phyloP scores from a whole-genome alignment of 495 filamentous ascomycete genomes.

The Ramalina intermedia region DNA sequence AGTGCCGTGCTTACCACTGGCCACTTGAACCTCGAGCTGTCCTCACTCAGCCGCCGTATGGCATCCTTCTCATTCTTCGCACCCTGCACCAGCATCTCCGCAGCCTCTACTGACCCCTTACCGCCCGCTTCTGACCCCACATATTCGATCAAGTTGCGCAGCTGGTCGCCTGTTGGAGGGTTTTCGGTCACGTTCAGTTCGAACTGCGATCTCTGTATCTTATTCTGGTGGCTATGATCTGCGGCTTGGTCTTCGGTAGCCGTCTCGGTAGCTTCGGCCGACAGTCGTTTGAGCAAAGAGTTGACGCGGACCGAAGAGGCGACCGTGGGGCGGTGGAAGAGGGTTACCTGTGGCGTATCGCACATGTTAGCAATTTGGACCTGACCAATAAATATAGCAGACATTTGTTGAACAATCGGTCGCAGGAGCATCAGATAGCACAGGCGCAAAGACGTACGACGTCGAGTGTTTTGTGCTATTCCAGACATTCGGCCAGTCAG shows the following conservation, averaged over 20 bases:
- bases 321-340: constrained; percentile 73
- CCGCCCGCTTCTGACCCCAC: constrained; percentile 29
- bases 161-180: constrained; percentile 67
- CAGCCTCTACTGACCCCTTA: constrained; percentile 4
- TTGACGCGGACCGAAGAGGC: constrained; percentile 51
- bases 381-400: neutral
- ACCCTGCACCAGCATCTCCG: constrained; percentile 42
- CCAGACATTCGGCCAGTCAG: neutral
- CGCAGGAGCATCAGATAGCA: neutral
- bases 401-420: neutral
- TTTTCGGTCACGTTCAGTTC: constrained; percentile 75
- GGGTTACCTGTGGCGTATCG: constrained; percentile 42
- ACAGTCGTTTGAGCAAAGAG: constrained; percentile 60
- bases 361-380: neutral
- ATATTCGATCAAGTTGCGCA: constrained; percentile 80
- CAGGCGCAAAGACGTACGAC: constrained; percentile 23
- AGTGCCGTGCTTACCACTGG: constrained; percentile 45
- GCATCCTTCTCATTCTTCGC: constrained; percentile 62
- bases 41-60: constrained; percentile 50
- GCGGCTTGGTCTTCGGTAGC: constrained; percentile 54
- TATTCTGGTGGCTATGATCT: constrained; percentile 40
- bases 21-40: constrained; percentile 45
- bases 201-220: constrained; percentile 49
- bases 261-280: constrained; percentile 40
- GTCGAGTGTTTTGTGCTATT: constrained; percentile 67